Evolutionary conservation across 352 stramenopile species (phyloP).

Genomic region (Pythium phragmiticola): DNA sequence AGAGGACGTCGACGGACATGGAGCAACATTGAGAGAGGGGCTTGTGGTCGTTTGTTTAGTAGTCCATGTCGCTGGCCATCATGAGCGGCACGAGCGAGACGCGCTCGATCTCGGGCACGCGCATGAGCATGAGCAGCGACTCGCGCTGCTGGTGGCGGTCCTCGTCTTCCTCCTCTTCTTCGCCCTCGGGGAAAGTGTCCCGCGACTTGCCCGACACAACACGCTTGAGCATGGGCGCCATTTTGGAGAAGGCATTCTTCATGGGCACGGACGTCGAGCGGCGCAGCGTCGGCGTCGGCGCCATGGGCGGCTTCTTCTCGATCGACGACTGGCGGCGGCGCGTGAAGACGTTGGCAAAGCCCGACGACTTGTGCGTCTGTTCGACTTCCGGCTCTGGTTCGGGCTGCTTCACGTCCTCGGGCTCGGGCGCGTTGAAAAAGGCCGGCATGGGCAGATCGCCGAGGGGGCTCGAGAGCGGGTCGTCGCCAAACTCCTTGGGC

Average conservation of each 20-base stretch:
- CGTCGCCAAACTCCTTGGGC: conserved; percentile 24
- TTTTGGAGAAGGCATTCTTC: conserved; percentile 54
- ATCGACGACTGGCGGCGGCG: conserved; percentile 27
- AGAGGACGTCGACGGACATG: background rate
- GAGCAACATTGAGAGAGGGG: background rate
- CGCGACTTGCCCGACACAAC: conserved; percentile 31
- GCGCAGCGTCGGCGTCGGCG: conserved; percentile 21
- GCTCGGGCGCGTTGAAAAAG: conserved; percentile 7
- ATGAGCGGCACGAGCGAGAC: conserved; percentile 64
- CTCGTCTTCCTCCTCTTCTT: conserved; percentile 28
- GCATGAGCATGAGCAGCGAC: conserved; percentile 69
- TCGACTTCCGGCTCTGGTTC: background rate
- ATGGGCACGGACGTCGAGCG: conserved; percentile 28
- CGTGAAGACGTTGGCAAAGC: conserved; percentile 27
- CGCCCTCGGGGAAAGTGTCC: background rate
- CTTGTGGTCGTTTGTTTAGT: conserved; percentile 4
- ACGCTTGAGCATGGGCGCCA: conserved; percentile 57
- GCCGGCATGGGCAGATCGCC: conserved; percentile 4
- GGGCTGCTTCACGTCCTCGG: background rate
- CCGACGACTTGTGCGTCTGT: conserved; percentile 3
- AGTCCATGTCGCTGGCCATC: conserved; percentile 38
- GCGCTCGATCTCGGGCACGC: conserved; percentile 49
- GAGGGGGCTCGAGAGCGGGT: conserved; percentile 29
- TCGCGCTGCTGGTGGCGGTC: conserved; percentile 45
- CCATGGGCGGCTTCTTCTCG: conserved; percentile 32